Conservation (phyloP, 179 eudicot species). For the Vitellaria paradoxa region DNA sequence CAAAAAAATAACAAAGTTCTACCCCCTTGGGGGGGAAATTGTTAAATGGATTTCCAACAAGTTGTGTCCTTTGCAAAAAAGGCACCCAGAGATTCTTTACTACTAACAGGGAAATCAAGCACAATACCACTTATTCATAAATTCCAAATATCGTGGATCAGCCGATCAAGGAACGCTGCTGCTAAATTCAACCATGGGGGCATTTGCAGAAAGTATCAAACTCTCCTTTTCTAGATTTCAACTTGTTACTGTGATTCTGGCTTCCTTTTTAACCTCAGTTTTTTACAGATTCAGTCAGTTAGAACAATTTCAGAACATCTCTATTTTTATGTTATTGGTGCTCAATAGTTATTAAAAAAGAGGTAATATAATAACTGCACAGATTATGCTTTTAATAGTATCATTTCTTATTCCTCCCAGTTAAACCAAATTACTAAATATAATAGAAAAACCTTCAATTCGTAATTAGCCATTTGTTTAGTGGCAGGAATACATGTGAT, state of each 20-base stretch:
- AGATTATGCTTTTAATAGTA: too few species aligned
- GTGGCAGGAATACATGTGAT: background rate
- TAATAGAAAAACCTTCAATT: background rate
- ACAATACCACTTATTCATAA: background rate
- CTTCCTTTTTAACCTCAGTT: too few species aligned
- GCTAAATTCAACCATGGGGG: background rate
- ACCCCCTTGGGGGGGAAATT: background rate
- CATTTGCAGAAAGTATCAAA: background rate
- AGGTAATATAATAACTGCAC: too few species aligned
- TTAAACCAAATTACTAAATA: background rate
- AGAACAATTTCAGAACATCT: too few species aligned
- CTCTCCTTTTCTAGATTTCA: too few species aligned
- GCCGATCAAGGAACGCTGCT: background rate
- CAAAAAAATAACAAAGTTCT: background rate
- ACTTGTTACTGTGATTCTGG: too few species aligned
- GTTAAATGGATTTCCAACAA: background rate
- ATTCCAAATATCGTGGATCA: background rate
- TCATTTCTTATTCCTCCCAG: too few species aligned
- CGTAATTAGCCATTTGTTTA: background rate
- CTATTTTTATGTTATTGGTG: too few species aligned
- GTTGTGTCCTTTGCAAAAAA: background rate
- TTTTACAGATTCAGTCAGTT: too few species aligned
- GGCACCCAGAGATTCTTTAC: conserved; percentile 8
- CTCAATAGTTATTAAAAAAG: too few species aligned
- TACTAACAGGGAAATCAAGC: background rate